phyloP scores from a whole-genome alignment of 2,329 filamentous ascomycete species.

The Talaromyces sp. region DNA sequence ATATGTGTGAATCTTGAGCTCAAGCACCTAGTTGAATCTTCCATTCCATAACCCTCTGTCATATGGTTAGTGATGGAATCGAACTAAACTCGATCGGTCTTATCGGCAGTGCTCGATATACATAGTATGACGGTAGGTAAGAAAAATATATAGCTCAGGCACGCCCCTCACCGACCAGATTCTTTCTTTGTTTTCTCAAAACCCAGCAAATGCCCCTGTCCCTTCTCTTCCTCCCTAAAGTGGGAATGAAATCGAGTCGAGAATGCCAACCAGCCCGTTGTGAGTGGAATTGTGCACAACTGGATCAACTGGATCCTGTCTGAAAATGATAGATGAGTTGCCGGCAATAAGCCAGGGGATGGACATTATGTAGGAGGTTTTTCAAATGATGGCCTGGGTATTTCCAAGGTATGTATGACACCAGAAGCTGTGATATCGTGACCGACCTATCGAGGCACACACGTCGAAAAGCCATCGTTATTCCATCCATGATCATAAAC shows the following conservation, averaged over 20 bases:
- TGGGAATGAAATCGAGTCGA: not conserved
- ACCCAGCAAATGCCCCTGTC: not conserved
- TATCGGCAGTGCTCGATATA: conserved; percentile 1
- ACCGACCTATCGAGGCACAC: not conserved
- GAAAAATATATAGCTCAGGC: conserved; percentile 3
- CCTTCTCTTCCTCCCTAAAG: too few relatives aligned
- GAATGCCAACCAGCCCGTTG: not conserved
- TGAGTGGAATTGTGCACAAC: not conserved
- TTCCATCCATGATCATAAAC: not conserved
- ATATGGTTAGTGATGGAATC: conserved; percentile 1
- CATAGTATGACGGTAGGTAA: not conserved
- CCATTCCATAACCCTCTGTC: not conserved
- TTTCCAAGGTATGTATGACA: not conserved
- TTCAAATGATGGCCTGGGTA: not conserved
- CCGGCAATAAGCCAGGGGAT: not conserved
- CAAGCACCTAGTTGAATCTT: not conserved
- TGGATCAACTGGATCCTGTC: not conserved
- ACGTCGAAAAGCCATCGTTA: not conserved
- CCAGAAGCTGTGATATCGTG: not conserved
- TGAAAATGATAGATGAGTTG: not conserved
- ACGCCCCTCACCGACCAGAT: not conserved
- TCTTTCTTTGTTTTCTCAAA: not conserved
- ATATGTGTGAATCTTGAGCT: not conserved
- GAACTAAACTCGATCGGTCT: not conserved
- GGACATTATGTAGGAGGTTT: not conserved